Evolutionary conservation across 306 rosid species (phyloP).

Genomic region (Heteromeles arbutifolia): DNA sequence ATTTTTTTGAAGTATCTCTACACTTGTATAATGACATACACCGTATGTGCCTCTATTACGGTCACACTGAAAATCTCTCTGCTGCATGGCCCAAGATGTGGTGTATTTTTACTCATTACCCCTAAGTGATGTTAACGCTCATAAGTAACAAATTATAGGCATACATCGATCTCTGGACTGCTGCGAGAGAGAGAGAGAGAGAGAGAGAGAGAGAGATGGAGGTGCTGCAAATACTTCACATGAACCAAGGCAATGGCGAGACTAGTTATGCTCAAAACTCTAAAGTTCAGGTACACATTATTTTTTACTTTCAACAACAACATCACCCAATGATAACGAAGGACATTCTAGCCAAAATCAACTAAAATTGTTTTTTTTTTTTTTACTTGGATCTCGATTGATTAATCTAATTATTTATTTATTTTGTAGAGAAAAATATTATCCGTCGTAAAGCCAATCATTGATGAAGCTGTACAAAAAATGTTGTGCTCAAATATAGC

Average conservation of each 20-base stretch:
- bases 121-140: too few relatives aligned
- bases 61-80: too few relatives aligned
- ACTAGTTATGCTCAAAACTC: conserved; percentile 76
- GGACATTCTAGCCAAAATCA: neutral
- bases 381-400: neutral
- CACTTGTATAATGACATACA: too few relatives aligned
- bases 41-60: rapidly evolving
- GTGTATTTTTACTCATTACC: too few relatives aligned
- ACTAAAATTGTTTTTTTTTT: neutral
- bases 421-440: conserved; percentile 37
- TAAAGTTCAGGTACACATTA: conserved; percentile 38
- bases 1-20: too few relatives aligned
- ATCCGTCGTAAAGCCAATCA: conserved; percentile 28
- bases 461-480: conserved; percentile 31
- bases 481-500: conserved; percentile 7
- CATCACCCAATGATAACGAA: too few relatives aligned
- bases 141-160: too few relatives aligned
- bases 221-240: conserved; percentile 41
- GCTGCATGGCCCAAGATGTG: too few relatives aligned
- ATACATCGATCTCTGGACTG: too few relatives aligned
- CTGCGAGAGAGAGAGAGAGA: too few relatives aligned
- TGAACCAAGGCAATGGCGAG: conserved; percentile 65
- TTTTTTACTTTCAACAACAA: neutral
- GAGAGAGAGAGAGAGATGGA: conserved; percentile 30
- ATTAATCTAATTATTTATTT: neutral